phyloP scores from a whole-genome alignment of 164 flowering plant species.

The Akebia trifoliata region DNA sequence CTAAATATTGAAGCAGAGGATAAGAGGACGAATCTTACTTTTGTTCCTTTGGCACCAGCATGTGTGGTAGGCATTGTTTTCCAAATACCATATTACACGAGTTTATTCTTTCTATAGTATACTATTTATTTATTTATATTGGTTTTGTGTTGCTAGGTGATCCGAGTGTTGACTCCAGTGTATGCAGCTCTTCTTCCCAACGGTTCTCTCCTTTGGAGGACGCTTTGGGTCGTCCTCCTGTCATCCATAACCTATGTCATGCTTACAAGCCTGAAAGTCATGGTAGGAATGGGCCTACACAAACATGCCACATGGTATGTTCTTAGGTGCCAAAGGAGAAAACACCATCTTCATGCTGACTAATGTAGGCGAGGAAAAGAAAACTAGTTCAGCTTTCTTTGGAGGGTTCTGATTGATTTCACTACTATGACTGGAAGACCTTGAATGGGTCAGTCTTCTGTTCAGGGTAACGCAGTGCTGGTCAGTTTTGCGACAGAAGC shows the following conservation, averaged over 20 bases:
- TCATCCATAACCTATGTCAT: constrained; percentile 59
- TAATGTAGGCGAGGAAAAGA: too few relatives aligned
- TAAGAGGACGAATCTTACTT: constrained; percentile 57
- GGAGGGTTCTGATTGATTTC: too few relatives aligned
- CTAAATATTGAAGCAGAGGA: constrained; percentile 55
- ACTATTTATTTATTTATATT: neutral
- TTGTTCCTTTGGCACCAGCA: constrained; percentile 93
- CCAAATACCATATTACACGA: neutral
- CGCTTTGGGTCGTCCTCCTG: constrained; percentile 61
- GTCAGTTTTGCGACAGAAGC: too few relatives aligned
- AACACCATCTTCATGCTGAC: constrained; percentile 67
- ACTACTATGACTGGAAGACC: too few relatives aligned
- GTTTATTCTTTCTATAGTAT: neutral
- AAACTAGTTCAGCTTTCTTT: too few relatives aligned
- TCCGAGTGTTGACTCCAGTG: constrained; percentile 81
- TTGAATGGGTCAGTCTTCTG: too few relatives aligned
- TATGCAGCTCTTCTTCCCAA: constrained; percentile 78
- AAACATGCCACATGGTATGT: constrained; percentile 85
- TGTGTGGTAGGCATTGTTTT: constrained; percentile 58
- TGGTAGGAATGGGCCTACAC: constrained; percentile 70
- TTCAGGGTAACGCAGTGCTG: too few relatives aligned
- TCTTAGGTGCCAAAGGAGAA: constrained; percentile 59
- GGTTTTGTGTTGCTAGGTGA: constrained; percentile 45
- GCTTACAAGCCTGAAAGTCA: constrained; percentile 78
- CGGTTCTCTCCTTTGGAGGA: constrained; percentile 65